These are phyloP conservation scores for Lablab purpureus DNA, from an alignment of 306 rosid species.

Conservation along the genomic window DNA sequence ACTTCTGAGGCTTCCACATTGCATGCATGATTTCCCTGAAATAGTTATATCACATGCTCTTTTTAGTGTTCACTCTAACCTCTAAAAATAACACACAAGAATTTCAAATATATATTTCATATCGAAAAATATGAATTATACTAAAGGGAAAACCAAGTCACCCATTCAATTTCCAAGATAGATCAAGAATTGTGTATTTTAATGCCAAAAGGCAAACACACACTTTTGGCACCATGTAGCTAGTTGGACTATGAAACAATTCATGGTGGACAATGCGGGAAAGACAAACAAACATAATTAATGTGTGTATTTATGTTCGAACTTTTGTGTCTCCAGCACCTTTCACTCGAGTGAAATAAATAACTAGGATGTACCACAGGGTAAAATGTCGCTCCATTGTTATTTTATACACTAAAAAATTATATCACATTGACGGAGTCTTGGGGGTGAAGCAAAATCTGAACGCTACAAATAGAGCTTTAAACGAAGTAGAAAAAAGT, in stretches of 20 bases:
- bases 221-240: conserved; percentile 4
- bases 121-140: neutral
- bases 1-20: conserved; percentile 94
- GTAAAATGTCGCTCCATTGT: conserved; percentile 31
- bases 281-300: conserved; percentile 6
- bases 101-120: neutral
- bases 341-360: conserved; percentile 23
- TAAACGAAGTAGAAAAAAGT: neutral
- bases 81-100: neutral
- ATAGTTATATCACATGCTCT: neutral
- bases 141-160: neutral
- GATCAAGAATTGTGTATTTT: conserved; percentile 1
- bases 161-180: neutral
- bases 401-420: neutral
- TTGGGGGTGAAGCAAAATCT: neutral
- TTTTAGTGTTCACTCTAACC: neutral
- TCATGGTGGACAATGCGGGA: conserved; percentile 13
- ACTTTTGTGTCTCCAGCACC: conserved; percentile 1
- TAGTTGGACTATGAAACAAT: conserved; percentile 1
- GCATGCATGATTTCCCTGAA: conserved; percentile 94
- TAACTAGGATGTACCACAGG: neutral
- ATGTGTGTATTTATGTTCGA: neutral
- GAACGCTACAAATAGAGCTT: neutral
- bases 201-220: neutral
- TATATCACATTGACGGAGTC: neutral